Evolutionary conservation across 331 rosid species (phyloP), one percentile per base, ranked within the genome.

Genomic region (Telfairia occidentalis): DNA sequence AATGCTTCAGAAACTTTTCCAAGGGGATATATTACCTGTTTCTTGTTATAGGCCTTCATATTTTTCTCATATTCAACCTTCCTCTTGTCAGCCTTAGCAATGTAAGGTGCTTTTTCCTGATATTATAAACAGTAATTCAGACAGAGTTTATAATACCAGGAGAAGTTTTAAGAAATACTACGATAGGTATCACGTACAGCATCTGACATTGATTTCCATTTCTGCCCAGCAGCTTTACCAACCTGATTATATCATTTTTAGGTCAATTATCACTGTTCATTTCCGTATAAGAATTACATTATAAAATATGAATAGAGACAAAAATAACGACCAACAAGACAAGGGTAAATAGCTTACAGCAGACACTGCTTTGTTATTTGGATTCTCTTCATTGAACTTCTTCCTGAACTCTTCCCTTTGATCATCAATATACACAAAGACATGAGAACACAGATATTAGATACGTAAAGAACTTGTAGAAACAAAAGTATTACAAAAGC

Each of bases 181-280:
- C 7, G 16, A 61, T 29, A 5, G 2, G 0, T 16, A 21, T 19
- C 2, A 75, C 97, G 70, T 87, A 92, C 96, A 76, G 92, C 85
- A 3, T 84, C 96, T 40, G 96, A 49, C 90, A 92, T 15, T 0
- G 92, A 57, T 79, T 89, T 92, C 97, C 97, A 92, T 78, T 92
- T 92, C 1, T 87, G 93, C 19, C 97, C 97, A 57, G 97, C 97
- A 80, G 97, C 97, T 76, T 91, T 91, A 3, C 97, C 97, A 65
- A 91, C 97, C 97, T 91, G 52, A 15, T 24, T 3, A 7, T 15
- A 18, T 7, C 58, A 60, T 19, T 66, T 74, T 15, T 29, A 57
- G 23, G 15, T 23, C 48, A 59, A 55, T 3, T 73, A n/a, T 15
- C 42, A 29, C 15, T 15, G 9, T 12, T 29, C 79, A 10, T 42